Base-by-base conservation (phyloP, 805 yeast genomes). In the Debaryomyces hansenii region DNA sequence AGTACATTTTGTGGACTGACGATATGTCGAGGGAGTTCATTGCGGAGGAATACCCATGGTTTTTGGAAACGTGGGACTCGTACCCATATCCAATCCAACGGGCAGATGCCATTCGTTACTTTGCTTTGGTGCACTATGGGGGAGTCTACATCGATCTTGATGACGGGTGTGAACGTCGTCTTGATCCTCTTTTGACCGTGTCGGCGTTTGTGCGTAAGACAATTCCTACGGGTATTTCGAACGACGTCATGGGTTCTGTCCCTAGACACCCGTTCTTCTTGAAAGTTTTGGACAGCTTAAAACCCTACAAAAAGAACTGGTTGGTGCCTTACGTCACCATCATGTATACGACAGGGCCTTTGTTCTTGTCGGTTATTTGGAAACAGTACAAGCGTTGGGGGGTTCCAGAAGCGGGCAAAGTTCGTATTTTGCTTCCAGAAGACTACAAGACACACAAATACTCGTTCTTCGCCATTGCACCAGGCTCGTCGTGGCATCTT, bases 321-420 rank as follows among this genome's bases (percentile, higher is more conserved):
- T 67, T 86, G 32, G 82, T 89, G 14, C 96, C 97, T 11, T 91
- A 91, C 69, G 72, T 90, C 50, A 90, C 97, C 29, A 90, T 91
- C 63, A 89, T 91, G 96, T 86, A 82, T 59, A 84, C 95, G 10
- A 91, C 97, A 0, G 97, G 97, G 10, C 97, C 97, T 0, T 69
- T 91, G 46, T 90, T 88, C 60, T 73, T 91, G 37, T 85, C 94
- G 16, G 90, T 88, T 31, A 77, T 91, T 56, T 87, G 96, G 90
- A 87, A 88, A 66, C 88, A 84, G 58, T 90, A 87, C 66, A 87
- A 86, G 65, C 77, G 96, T 53, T 84, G 88, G 86, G 85, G 85
- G 1, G 79, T 83, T 15, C 82, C 87, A 0, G 85, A 78, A 27
- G 78, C 81, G 6, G 89, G 80, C 8, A 79, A 74, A 35, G 85